Percentiles rank a stretch among this genome's conserved stretches.
These are phyloP conservation scores for Camillea tinctor DNA, from an alignment of 2,329 filamentous ascomycete genomes.

Conservation along the genomic window DNA sequence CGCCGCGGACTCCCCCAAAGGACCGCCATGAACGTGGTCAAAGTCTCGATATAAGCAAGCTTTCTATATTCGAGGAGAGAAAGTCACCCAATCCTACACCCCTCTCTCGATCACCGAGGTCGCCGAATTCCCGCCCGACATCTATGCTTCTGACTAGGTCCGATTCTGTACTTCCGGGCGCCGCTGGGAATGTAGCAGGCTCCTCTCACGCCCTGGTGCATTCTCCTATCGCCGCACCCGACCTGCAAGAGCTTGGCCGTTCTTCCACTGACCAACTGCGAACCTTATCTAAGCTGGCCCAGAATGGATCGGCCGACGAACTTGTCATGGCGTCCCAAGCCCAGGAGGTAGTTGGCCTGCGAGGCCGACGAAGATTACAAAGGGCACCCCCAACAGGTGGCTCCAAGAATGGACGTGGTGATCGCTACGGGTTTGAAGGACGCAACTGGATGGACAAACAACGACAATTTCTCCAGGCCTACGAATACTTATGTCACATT, in stretches of 20 bases:
- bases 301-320: constrained; percentile 72
- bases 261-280: constrained; percentile 89
- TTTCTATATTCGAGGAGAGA: constrained; percentile 47
- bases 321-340: constrained; percentile 75
- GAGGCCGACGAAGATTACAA: constrained; percentile 81
- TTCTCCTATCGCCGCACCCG: constrained; percentile 60
- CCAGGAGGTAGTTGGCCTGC: constrained; percentile 84
- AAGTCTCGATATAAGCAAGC: constrained; percentile 60
- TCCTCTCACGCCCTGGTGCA: constrained; percentile 36
- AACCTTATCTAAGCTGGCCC: constrained; percentile 79
- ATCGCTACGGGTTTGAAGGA: constrained; percentile 69
- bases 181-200: constrained; percentile 32
- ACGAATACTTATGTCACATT: constrained; percentile 98
- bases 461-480: constrained; percentile 91
- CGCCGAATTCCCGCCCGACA: constrained; percentile 46
- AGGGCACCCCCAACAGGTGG: constrained; percentile 57
- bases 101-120: constrained; percentile 16
- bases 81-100: constrained; percentile 39
- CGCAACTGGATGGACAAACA: constrained; percentile 99
- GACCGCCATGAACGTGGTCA: constrained; percentile 57
- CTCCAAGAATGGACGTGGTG: constrained; percentile 42
- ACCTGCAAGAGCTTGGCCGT: constrained; percentile 78
- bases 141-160: constrained; percentile 61
- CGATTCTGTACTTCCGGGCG: constrained; percentile 46
- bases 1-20: constrained; percentile 35